These are phyloP conservation scores for Carex kokanica DNA, from an alignment of 176 grass and related monocot genomes.

Conservation along the genomic window DNA sequence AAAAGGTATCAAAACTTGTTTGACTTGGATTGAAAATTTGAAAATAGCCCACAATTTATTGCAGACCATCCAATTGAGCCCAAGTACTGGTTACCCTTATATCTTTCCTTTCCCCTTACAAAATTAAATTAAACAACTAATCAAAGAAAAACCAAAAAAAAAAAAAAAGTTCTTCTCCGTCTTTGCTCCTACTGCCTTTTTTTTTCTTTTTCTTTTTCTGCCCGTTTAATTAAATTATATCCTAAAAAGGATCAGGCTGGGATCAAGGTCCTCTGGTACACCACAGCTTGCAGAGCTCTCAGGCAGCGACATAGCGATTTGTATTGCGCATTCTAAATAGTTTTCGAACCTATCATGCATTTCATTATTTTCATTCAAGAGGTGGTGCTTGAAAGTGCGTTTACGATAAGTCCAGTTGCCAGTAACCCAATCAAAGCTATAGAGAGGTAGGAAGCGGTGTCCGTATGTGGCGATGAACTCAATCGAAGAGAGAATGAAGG, in stretches of 20 bases:
- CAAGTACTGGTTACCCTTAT: not conserved
- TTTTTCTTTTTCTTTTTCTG: not conserved
- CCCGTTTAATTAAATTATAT: slow-evolving; percentile 20
- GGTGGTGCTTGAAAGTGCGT: slow-evolving; percentile 35
- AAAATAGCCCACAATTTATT: not conserved
- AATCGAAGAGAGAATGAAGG: slow-evolving; percentile 47
- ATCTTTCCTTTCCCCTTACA: not conserved
- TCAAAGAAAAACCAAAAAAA: not conserved
- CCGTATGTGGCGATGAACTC: slow-evolving; percentile 57
- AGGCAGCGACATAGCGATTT: slow-evolving; percentile 39
- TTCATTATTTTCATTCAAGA: slow-evolving; percentile 22
- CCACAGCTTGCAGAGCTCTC: slow-evolving; percentile 19
- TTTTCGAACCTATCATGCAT: slow-evolving; percentile 27
- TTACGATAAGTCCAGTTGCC: slow-evolving; percentile 60
- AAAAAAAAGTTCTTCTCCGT: not conserved
- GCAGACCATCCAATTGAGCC: not conserved
- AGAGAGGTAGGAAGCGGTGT: slow-evolving; percentile 55
- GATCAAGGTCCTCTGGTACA: slow-evolving; percentile 46
- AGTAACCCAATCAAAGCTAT: slow-evolving; percentile 61
- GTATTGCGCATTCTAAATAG: slow-evolving; percentile 48
- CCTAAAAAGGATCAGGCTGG: slow-evolving; percentile 46
- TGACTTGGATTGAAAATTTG: not conserved
- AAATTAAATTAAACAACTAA: not conserved
- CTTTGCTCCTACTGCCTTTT: not conserved
- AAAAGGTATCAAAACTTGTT: not conserved